A percentile compares a stretch with the other conserved stretches of the same genome.
Conservation (phyloP, 441 rosid genomes). For the Erodium texanum region DNA sequence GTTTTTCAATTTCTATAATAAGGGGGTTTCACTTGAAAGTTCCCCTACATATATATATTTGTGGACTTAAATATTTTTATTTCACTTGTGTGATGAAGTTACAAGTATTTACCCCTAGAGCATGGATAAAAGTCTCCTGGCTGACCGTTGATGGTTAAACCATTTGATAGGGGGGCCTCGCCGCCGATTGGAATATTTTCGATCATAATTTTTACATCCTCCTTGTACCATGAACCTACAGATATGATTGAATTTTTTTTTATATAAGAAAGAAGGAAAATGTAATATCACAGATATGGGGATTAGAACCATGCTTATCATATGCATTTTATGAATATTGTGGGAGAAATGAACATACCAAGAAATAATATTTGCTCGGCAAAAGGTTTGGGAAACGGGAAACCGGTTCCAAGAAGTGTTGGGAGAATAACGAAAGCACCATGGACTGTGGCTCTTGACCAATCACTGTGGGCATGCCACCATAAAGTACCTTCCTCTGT, state of each 20-base stretch:
- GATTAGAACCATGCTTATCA: too few relatives aligned
- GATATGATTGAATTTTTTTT: neutral
- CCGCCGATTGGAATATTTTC: slow-evolving; percentile 19
- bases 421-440: slow-evolving; percentile 11
- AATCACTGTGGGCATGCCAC: slow-evolving; percentile 28
- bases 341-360: neutral
- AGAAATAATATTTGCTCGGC: slow-evolving; percentile 8
- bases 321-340: too few relatives aligned
- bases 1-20: too few relatives aligned
- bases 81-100: too few relatives aligned
- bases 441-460: slow-evolving; percentile 16
- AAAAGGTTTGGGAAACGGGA: slow-evolving; percentile 8
- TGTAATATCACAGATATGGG: too few relatives aligned
- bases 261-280: too few relatives aligned
- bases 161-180: slow-evolving; percentile 10
- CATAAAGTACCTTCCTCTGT: slow-evolving; percentile 25
- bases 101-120: slow-evolving; percentile 17
- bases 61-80: too few relatives aligned
- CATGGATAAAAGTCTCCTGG: slow-evolving; percentile 25
- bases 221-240: slow-evolving; percentile 25
- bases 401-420: neutral
- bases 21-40: too few relatives aligned
- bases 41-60: too few relatives aligned
- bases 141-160: slow-evolving; percentile 25
- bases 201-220: slow-evolving; percentile 20